Base-by-base conservation (phyloP, 2,329 filamentous ascomycete genomes). In the Penicillium hesseltinei region DNA sequence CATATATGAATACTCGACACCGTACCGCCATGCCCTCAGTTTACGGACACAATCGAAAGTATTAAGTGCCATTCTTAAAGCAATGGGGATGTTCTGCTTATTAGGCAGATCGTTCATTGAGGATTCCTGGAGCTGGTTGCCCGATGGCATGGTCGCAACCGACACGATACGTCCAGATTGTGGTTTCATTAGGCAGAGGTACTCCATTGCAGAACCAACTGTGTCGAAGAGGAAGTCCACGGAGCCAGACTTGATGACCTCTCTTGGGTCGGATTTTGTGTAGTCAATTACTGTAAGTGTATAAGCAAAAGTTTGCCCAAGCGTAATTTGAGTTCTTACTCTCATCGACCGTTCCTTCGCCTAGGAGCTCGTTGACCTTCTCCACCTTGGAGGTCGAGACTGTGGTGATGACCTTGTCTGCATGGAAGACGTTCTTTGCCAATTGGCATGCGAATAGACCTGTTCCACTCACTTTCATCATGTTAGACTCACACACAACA, bases 201-300 rank as follows among this genome's bases (percentile, higher is more conserved):
- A 74, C 3, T 68, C 61, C 47, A 82, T 66, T 5, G 76, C 67
- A 13, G 62, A 59, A 59, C 73, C 76, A 39, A 79, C 76, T 23
- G 82, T 83, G 65, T 81, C 82, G 49, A 79, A 74, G 27, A 80
- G 74, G 52, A 84, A 76, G 61, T 84, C 82, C 3, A 84, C 76
- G 19, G 70, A 78, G 25, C 76, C 77, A 2, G 63, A 65, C 2
- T 75, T 71, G 2, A 83, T 74, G 17, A 55, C 68, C 6, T 73
- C 58, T 33, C 68, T 62, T 3, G 81, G 66, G 5, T 77, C 69
- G 33, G 74, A 65, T 43, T 69, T 77, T 54, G 73, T 77, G 68
- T 85, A 85, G 64, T 84, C 81, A 57, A 83, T 71, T 27, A 84
- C 67, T 72, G 8, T 29, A 10, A 21, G 13, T 29, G n/a, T 38